Evolutionary conservation across 306 rosid species (phyloP).

Genomic region (Lagenaria siceraria): DNA sequence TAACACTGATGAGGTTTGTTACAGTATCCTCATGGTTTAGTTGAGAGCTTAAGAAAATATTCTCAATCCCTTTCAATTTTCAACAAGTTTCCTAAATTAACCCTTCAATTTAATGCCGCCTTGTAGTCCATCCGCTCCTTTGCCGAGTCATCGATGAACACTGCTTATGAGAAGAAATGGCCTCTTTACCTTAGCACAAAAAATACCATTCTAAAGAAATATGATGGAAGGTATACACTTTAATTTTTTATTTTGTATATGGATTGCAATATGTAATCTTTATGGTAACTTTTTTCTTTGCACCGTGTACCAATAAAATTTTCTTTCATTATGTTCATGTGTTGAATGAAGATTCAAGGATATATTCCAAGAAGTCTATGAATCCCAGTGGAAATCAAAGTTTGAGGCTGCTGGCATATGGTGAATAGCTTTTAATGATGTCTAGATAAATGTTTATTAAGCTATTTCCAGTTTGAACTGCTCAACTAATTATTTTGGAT

Average conservation of each 20-base stretch:
- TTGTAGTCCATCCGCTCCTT: constrained; percentile 78
- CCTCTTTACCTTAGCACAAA: constrained; percentile 98
- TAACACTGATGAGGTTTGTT: constrained; percentile 88
- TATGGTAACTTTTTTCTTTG: background rate
- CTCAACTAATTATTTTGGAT: constrained; percentile 12
- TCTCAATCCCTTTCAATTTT: constrained; percentile 7
- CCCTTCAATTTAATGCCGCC: constrained; percentile 5
- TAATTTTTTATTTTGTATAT: background rate
- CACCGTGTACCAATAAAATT: background rate
- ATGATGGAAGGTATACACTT: constrained; percentile 81
- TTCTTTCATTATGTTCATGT: constrained; percentile 1
- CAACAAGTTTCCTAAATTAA: constrained; percentile 7
- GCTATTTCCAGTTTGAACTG: background rate
- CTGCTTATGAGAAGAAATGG: constrained; percentile 89
- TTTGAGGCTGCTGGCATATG: constrained; percentile 92
- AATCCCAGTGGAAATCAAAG: constrained; percentile 84
- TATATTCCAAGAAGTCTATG: constrained; percentile 97
- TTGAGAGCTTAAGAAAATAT: constrained; percentile 11
- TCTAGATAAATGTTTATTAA: background rate
- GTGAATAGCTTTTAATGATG: constrained; percentile 28
- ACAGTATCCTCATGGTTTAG: constrained; percentile 9
- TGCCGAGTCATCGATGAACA: constrained; percentile 86
- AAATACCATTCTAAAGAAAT: constrained; percentile 94
- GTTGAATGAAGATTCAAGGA: constrained; percentile 79
- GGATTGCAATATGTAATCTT: background rate